Base-by-base conservation (phyloP, 106 monocot species). In the Vanilla planifolia region DNA sequence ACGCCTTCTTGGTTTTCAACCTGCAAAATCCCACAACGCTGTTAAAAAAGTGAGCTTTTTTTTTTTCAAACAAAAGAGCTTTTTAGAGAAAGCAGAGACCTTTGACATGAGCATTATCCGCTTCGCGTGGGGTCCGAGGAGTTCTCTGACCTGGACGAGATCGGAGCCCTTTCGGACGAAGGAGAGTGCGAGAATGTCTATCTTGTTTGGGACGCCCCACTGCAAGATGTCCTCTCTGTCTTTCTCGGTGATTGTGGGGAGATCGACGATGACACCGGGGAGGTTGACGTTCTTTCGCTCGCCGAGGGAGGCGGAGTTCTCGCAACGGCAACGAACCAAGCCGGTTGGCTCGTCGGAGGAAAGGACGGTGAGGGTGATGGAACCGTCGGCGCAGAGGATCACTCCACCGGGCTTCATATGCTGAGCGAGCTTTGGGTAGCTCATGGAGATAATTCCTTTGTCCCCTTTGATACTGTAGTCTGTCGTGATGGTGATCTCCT, bases 121-220 rank as follows among this genome's bases (percentile, higher is more conserved):
- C 56, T 77, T 77, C 16, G 77, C 60, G 47, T 77, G 77, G 8
- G 61, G 34, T 50, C 77, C 77, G 2, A 77, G 71, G 16, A 77
- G 45, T 6, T 67, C 57, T 27, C 77, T 51, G 40, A 77, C 77
- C 66, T 72, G 40, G 19, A 67, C 62, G 19, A 77, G 77, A 26
- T 77, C 77, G 16, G 77, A 77, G 8, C 77, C 77, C 42, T 78
- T 78, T 14, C 77, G 51, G n/a, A 78, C 77, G 51, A 78, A 78
- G 21, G 77, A 78, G 15, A 78, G 32, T 23, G 77, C 77, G 7
- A 73, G 65, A 56, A 73, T 66, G 23, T 73, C 64, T 32, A 73
- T 73, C 66, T 60, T 73, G 65, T 73, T 73, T 14, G 73, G 73
- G n/a, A 73, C 26, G 29, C 73, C 73, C 73, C 73, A 73, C 27